A percentile compares a stretch with the other conserved stretches of the same genome.
These are phyloP conservation scores for Begonia loranthoides DNA, from an alignment of 306 rosid species.

Conservation along the genomic window DNA sequence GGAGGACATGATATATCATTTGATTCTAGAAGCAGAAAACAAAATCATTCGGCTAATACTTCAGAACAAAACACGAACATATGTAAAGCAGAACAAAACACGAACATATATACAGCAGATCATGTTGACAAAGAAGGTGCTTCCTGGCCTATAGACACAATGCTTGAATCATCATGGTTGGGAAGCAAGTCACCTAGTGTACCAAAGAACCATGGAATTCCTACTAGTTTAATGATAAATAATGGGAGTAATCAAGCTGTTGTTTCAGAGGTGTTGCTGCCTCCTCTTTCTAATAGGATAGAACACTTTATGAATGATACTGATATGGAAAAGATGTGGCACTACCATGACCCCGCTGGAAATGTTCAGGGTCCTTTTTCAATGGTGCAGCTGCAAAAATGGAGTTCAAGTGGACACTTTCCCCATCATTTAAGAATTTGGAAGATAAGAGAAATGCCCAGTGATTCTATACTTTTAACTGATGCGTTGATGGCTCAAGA, in stretches of 20 bases:
- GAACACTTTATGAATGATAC: conserved; percentile 30
- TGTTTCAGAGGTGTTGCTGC: conserved; percentile 28
- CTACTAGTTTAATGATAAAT: conserved; percentile 20
- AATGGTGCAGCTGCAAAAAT: conserved; percentile 49
- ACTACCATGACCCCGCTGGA: conserved; percentile 78
- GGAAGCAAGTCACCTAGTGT: conserved; percentile 16
- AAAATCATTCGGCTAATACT: conserved; percentile 16
- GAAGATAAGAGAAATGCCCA: conserved; percentile 51
- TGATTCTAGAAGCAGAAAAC: conserved; percentile 24
- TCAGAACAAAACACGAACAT: conserved; percentile 22
- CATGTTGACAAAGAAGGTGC: conserved; percentile 5
- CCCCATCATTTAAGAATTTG: conserved; percentile 70
- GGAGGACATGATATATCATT: conserved; percentile 21
- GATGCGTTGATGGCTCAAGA: neutral
- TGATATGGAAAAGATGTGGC: conserved; percentile 52
- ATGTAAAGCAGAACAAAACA: conserved; percentile 10
- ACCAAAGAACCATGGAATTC: conserved; percentile 12
- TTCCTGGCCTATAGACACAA: conserved; percentile 2
- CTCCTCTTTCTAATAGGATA: conserved; percentile 23
- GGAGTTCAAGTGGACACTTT: conserved; percentile 54
- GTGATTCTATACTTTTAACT: conserved; percentile 12
- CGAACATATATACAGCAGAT: conserved; percentile 10
- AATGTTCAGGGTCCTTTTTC: conserved; percentile 85
- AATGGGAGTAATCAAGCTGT: conserved; percentile 25
- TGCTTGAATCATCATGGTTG: conserved; percentile 3